Percentiles rank a stretch among this genome's conserved stretches.
Evolutionary conservation across 345 rosid species (phyloP).

Genomic region (Mallotus nudiflorus): DNA sequence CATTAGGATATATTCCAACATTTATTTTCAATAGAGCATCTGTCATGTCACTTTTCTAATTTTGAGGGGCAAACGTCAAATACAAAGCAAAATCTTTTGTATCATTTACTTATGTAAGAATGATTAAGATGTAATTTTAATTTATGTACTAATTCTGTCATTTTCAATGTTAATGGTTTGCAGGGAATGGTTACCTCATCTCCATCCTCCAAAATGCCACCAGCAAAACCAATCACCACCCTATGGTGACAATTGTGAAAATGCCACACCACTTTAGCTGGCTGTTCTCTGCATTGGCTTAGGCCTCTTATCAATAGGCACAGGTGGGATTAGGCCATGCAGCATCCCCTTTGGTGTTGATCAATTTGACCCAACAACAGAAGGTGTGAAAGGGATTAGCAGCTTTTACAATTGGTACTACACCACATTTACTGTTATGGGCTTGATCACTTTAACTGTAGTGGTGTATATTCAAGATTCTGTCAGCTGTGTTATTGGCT

Average conservation of each 20-base stretch:
- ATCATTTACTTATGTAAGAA: too few relatives aligned
- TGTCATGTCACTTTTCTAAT: too few relatives aligned
- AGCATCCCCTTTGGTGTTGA: conserved; percentile 81
- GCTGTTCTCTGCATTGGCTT: conserved; percentile 48
- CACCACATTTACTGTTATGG: conserved; percentile 55
- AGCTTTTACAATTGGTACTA: conserved; percentile 84
- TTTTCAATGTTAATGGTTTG: too few relatives aligned
- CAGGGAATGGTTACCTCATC: conserved; percentile 82
- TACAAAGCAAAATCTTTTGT: too few relatives aligned
- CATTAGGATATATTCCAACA: too few relatives aligned
- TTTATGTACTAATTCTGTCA: too few relatives aligned
- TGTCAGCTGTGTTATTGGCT: conserved; percentile 75
- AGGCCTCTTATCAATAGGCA: conserved; percentile 52
- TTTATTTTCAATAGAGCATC: too few relatives aligned
- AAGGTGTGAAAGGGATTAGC: conserved; percentile 63
- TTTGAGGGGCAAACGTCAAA: too few relatives aligned
- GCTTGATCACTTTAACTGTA: conserved; percentile 49
- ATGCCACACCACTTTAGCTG: conserved; percentile 38
- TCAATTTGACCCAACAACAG: conserved; percentile 69
- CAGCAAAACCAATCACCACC: background rate
- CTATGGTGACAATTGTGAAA: conserved; percentile 30
- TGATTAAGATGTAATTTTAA: too few relatives aligned
- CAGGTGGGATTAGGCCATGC: conserved; percentile 78
- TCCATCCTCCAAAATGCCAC: conserved; percentile 64
- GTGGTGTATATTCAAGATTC: conserved; percentile 74